Percentiles rank a stretch among this genome's conserved stretches.
phyloP scores from a whole-genome alignment of 2,329 filamentous ascomycete genomes.

The Ophidiomyces ophidiicola region DNA sequence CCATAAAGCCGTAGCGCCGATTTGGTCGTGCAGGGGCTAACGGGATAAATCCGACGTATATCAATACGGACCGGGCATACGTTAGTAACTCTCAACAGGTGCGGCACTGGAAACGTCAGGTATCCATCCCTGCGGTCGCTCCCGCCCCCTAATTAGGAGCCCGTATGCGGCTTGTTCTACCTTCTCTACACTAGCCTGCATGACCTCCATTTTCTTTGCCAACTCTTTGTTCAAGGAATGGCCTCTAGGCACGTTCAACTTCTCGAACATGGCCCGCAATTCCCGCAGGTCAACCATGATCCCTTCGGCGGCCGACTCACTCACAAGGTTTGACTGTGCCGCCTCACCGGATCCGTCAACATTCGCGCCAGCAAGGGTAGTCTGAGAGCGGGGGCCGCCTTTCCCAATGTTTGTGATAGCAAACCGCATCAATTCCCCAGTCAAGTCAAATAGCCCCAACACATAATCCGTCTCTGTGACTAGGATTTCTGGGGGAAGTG shows the following conservation, averaged over 20 bases:
- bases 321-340: slow-evolving; percentile 21
- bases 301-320: slow-evolving; percentile 25
- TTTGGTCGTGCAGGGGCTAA: no score
- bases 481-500: slow-evolving; percentile 40
- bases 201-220: slow-evolving; percentile 70
- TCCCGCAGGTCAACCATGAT: slow-evolving; percentile 72
- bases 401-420: slow-evolving; percentile 79
- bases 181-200: slow-evolving; percentile 81
- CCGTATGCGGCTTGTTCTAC: slow-evolving; percentile 86
- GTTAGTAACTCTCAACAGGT: slow-evolving; percentile 30
- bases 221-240: slow-evolving; percentile 50
- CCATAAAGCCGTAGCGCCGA: no score
- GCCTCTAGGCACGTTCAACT: slow-evolving; percentile 46
- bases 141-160: slow-evolving; percentile 71
- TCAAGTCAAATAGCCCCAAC: slow-evolving; percentile 83
- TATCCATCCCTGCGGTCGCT: slow-evolving; percentile 83
- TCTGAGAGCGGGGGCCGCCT: slow-evolving; percentile 41
- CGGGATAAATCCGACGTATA: no score
- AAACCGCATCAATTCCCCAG: slow-evolving; percentile 94
- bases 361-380: slow-evolving; percentile 14
- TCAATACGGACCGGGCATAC: not conserved
- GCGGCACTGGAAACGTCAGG: slow-evolving; percentile 51
- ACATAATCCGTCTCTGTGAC: slow-evolving; percentile 77
- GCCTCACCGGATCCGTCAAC: slow-evolving; percentile 14
- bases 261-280: slow-evolving; percentile 64